These are phyloP conservation scores for Anthracocystis walkeri DNA, from an alignment of 1,284 basidiomycete genomes.

Conservation along the genomic window DNA sequence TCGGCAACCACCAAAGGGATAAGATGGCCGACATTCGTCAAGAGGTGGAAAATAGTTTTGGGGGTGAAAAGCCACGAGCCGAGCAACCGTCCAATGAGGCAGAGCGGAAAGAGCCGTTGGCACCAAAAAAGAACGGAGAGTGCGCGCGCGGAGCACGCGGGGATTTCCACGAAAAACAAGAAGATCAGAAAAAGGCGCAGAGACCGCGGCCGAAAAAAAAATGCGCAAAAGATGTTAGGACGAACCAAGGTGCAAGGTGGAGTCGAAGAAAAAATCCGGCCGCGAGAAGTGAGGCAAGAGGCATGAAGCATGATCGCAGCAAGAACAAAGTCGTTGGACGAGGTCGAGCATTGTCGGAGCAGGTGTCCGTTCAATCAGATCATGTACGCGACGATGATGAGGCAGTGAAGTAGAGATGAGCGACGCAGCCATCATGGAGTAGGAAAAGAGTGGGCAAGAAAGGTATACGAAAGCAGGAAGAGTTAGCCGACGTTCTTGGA, in stretches of 20 bases:
- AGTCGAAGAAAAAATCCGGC: background rate
- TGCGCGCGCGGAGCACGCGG: conserved; percentile 39
- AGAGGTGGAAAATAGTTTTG: conserved; percentile 7
- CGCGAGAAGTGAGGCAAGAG: background rate
- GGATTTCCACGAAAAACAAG: conserved; percentile 10
- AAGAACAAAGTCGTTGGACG: background rate
- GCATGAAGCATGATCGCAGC: background rate
- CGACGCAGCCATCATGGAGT: background rate
- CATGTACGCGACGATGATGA: too few relatives aligned
- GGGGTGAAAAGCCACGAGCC: too few relatives aligned
- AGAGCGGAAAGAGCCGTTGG: conserved; percentile 38
- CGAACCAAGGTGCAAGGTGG: background rate
- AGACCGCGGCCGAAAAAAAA: conserved; percentile 7
- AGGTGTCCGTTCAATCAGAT: too few relatives aligned
- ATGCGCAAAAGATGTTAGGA: conserved; percentile 25
- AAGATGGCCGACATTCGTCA: conserved; percentile 1
- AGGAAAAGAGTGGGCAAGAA: background rate
- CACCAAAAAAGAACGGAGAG: background rate
- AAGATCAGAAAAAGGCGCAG: background rate
- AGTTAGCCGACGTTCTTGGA: background rate
- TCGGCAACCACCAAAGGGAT: background rate
- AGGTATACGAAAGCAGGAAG: background rate
- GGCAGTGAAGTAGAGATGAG: too few relatives aligned
- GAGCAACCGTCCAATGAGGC: conserved; percentile 10
- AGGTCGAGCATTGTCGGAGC: background rate